These are phyloP conservation scores for Margaritispora aquatica DNA, from an alignment of 495 filamentous ascomycete genomes.

Conservation along the genomic window DNA sequence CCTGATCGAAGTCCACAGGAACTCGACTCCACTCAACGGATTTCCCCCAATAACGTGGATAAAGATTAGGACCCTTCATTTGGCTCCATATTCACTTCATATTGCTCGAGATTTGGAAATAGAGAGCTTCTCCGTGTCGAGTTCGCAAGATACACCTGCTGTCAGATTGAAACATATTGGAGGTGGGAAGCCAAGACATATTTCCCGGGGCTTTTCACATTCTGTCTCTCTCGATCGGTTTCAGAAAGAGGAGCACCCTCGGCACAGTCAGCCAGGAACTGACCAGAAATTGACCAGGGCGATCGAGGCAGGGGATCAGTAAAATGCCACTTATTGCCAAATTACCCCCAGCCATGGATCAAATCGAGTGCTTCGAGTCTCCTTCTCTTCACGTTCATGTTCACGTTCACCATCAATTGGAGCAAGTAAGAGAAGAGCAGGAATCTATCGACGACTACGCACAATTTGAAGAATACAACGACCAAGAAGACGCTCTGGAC, in stretches of 20 bases:
- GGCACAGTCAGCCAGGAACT: background rate
- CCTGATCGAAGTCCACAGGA: background rate
- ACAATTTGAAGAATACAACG: slow-evolving; percentile 15
- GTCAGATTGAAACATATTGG: background rate
- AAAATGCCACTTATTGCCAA: slow-evolving; percentile 16
- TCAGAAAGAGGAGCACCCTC: background rate
- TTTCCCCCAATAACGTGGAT: background rate
- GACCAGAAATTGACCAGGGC: too few relatives aligned
- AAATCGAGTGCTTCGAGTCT: slow-evolving; percentile 2
- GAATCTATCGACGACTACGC: slow-evolving; percentile 13
- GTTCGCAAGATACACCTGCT: background rate
- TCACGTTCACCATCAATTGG: slow-evolving; percentile 1
- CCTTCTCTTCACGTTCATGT: background rate
- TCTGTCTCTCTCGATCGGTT: background rate
- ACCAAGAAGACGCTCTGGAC: slow-evolving; percentile 12
- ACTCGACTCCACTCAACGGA: background rate
- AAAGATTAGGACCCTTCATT: slow-evolving; percentile 8
- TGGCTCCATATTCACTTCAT: background rate
- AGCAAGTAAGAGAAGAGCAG: slow-evolving; percentile 8
- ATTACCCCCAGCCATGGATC: slow-evolving; percentile 6
- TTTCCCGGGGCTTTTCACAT: too few relatives aligned
- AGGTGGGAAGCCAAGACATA: background rate
- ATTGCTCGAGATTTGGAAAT: background rate
- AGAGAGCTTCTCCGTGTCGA: background rate
- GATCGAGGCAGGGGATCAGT: background rate